These are phyloP conservation scores for Chrysoporthe puriensis DNA, from an alignment of 2,329 filamentous ascomycete genomes.

Conservation along the genomic window DNA sequence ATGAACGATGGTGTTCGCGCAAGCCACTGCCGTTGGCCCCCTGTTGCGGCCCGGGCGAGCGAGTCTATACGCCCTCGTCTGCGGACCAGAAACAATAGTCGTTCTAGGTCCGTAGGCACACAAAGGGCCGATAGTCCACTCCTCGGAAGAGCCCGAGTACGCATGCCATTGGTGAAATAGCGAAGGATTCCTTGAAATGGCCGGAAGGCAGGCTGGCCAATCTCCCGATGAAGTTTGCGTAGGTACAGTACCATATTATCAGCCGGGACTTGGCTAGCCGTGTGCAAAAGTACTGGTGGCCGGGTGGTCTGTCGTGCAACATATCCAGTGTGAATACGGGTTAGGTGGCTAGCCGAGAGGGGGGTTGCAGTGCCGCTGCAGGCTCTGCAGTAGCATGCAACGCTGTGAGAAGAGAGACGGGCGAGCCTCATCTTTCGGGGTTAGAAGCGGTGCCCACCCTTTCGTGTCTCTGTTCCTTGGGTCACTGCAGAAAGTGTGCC, in stretches of 20 bases:
- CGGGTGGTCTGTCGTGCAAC: not conserved
- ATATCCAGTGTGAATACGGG: not conserved
- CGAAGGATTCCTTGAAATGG: not conserved
- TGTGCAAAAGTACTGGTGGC: not conserved
- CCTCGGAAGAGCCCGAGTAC: not conserved
- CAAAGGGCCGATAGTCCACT: not conserved
- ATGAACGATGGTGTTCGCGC: not conserved
- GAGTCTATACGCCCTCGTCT: not conserved
- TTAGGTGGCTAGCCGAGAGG: not conserved
- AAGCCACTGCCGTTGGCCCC: not conserved
- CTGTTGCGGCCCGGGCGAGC: not conserved
- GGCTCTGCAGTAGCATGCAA: not conserved
- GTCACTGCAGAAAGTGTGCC: not conserved
- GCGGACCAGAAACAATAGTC: not conserved
- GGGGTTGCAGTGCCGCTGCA: not conserved
- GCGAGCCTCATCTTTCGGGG: not conserved
- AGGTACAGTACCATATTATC: not conserved
- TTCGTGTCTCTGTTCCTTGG: not conserved
- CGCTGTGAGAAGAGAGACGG: too few species aligned
- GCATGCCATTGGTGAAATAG: not conserved
- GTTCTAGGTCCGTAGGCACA: not conserved
- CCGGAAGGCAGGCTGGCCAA: not conserved
- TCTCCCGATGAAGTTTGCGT: not conserved
- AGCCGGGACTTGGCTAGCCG: not conserved
- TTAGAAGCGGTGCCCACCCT: not conserved